Evolutionary conservation across 306 rosid species (phyloP).

Genomic region (Delonix regia): DNA sequence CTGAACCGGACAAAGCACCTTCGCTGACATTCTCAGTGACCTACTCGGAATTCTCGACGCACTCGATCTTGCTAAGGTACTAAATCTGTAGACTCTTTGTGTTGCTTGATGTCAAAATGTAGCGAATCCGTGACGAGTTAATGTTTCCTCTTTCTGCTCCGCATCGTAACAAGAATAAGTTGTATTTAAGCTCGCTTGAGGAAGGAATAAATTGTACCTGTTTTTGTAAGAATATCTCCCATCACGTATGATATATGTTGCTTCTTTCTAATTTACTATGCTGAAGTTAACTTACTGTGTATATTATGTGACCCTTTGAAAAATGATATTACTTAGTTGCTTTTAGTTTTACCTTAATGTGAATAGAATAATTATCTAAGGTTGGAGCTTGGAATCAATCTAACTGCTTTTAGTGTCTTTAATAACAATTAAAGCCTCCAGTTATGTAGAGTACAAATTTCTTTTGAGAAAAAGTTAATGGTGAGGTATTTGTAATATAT

Average conservation of each 20-base stretch:
- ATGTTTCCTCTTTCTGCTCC: neutral
- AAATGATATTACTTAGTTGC: no score
- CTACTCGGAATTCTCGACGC: slow-evolving; percentile 44
- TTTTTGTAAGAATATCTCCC: no score
- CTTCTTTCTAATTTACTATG: no score
- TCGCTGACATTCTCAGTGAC: slow-evolving; percentile 35
- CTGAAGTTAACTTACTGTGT: no score
- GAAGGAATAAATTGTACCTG: no score
- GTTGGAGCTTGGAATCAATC: no score
- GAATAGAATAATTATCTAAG: no score
- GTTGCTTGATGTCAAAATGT: neutral
- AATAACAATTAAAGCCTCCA: neutral
- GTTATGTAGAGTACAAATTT: neutral
- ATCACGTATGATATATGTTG: no score
- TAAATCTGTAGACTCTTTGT: neutral
- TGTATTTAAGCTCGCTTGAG: no score
- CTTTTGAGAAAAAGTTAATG: neutral
- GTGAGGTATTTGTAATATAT: neutral
- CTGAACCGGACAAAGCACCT: slow-evolving; percentile 46
- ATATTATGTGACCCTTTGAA: no score
- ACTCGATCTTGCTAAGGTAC: slow-evolving; percentile 51
- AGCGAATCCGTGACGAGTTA: neutral
- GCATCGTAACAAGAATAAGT: neutral
- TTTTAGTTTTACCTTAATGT: no score
- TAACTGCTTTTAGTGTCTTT: neutral